A percentile compares a stretch with the other conserved stretches of the same genome.
phyloP scores from a whole-genome alignment of 148 eudicot genomes.

The Pharnaceum exiguum region DNA sequence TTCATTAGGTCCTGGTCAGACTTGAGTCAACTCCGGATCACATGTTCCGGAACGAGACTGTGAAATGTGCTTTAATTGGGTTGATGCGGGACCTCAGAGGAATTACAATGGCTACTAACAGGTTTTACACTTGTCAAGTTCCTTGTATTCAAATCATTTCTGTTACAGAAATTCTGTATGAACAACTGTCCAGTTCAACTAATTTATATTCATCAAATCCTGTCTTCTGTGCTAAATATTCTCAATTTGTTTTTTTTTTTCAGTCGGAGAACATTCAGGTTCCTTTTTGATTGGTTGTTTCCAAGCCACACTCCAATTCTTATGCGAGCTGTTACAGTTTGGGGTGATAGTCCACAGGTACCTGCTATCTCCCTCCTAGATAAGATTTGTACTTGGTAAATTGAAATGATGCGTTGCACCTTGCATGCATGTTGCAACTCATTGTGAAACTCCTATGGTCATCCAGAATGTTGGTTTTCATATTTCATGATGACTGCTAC shows the following conservation, averaged over 20 bases:
- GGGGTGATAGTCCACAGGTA: slow-evolving; percentile 94
- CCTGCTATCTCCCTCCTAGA: not conserved
- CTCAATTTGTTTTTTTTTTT: slow-evolving; percentile 7
- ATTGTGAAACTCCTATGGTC: too few relatives aligned
- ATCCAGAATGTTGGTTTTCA: too few relatives aligned
- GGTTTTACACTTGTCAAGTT: slow-evolving; percentile 30
- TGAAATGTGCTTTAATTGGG: slow-evolving; percentile 76
- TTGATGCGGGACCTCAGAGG: slow-evolving; percentile 94
- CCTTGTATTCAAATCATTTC: too few relatives aligned
- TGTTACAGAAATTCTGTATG: too few relatives aligned
- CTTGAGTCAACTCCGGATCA: slow-evolving; percentile 71
- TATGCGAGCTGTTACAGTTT: slow-evolving; percentile 63
- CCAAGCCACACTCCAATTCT: slow-evolving; percentile 84
- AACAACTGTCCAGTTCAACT: too few relatives aligned
- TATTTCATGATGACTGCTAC: too few relatives aligned
- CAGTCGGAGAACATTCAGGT: slow-evolving; percentile 82
- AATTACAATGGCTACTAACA: slow-evolving; percentile 77
- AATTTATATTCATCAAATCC: too few relatives aligned
- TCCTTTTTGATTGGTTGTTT: slow-evolving; percentile 86
- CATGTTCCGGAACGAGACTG: slow-evolving; percentile 63
- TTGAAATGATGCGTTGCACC: not conserved
- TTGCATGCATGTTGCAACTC: too few relatives aligned
- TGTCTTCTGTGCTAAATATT: too few relatives aligned
- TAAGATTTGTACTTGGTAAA: not conserved
- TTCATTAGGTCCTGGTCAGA: slow-evolving; percentile 53